Base-by-base conservation (phyloP, 192 early-diverging fungal species). In the Coemansia sp. region DNA sequence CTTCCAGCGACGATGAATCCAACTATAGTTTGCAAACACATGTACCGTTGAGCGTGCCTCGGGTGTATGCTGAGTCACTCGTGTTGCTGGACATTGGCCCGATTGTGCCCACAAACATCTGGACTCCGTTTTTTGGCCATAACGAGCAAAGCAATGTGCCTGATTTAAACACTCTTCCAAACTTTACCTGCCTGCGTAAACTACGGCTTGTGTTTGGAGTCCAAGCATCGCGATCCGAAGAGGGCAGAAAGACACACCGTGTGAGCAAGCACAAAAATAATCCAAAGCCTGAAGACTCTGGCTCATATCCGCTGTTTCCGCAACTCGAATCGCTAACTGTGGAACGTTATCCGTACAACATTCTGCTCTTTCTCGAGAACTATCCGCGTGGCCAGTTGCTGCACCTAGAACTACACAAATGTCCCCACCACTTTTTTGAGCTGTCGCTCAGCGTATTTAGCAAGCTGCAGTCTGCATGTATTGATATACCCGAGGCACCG, bases 11-110 rank as follows among this genome's bases (percentile, higher is more conserved):
- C 17, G 64, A 50, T 9, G 56, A 50, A 12, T 1, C 48, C 7
- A 4, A 25, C 0, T 4, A 65, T 1, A 57, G 26, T 0, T 35
- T 35, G 31, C 31, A 35, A 35, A 35, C 5, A 35, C 31, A 35
- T 6, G 31, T 35, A 8, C 8, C 0, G 11, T 50, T 6, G 48
- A 66, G 17, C 61, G 59, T 75, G n/a, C 74, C 74, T 2, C 48
- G 31, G 2, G 38, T 69, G 6, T 37, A 27, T n/a, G 64, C 68
- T 41, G 31, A 57, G 29, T 19, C 48, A 2, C 67, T 79, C 45
- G 47, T 70, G 9, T 55, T 25, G 14, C 57, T 79, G 23, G 77
- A 74, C 9, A 66, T 79, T 25, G 77, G 71, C 1, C 77, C 77
- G 0, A 61, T 79, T 16, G 56, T 48, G 29, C 64, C 71, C 0